These are phyloP conservation scores for Lyophyllum semitale DNA, from an alignment of 768 basidiomycete genomes.

Conservation along the genomic window DNA sequence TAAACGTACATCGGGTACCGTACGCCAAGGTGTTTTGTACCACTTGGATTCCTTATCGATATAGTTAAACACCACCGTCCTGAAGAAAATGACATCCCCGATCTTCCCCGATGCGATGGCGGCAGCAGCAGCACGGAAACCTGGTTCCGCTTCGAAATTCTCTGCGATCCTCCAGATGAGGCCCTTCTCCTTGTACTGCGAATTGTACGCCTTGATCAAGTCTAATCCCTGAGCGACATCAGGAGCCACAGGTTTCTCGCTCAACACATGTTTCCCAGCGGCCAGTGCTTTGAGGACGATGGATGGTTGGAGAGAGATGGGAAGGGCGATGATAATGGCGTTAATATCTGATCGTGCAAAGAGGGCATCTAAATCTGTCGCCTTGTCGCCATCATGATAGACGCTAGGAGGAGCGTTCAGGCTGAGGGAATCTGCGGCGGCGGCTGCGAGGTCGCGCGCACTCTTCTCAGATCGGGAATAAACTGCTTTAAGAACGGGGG, in stretches of 20 bases:
- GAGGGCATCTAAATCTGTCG: slow-evolving; percentile 57
- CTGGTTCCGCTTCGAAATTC: slow-evolving; percentile 73
- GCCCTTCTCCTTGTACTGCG: slow-evolving; percentile 63
- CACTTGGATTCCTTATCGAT: slow-evolving; percentile 68
- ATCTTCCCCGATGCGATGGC: slow-evolving; percentile 62
- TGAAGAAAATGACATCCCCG: slow-evolving; percentile 73
- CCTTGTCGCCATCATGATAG: slow-evolving; percentile 56
- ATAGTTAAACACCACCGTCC: slow-evolving; percentile 49
- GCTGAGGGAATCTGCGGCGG: slow-evolving; percentile 42
- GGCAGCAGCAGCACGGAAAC: slow-evolving; percentile 45
- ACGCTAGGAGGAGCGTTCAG: slow-evolving; percentile 44
- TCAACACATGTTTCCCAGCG: slow-evolving; percentile 86
- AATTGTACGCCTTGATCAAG: slow-evolving; percentile 69
- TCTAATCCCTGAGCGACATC: slow-evolving; percentile 64
- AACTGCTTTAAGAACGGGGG: slow-evolving; percentile 59
- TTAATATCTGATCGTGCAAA: slow-evolving; percentile 68
- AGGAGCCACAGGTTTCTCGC: slow-evolving; percentile 84
- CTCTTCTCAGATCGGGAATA: slow-evolving; percentile 79
- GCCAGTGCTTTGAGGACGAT: slow-evolving; percentile 63
- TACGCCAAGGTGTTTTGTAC: slow-evolving; percentile 85
- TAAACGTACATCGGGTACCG: slow-evolving; percentile 69
- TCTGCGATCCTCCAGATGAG: slow-evolving; percentile 83
- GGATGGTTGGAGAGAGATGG: slow-evolving; percentile 73
- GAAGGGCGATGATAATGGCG: slow-evolving; percentile 75
- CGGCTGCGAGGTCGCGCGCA: slow-evolving; percentile 51